phyloP scores from a whole-genome alignment of 2,329 filamentous ascomycete species.

The Pseudogymnoascus pannorum region DNA sequence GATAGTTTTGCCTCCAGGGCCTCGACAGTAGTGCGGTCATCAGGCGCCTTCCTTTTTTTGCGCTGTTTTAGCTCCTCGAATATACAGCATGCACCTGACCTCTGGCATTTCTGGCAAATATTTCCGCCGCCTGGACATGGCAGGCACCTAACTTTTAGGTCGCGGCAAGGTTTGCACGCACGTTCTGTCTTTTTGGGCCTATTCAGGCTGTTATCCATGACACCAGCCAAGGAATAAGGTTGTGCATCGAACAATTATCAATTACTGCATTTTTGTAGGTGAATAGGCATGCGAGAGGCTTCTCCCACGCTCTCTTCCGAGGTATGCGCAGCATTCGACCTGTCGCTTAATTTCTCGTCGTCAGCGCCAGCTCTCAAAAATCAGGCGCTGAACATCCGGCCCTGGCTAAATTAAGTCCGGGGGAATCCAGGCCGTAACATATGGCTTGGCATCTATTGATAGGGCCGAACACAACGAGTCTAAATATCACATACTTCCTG shows the following conservation, averaged over 20 bases:
- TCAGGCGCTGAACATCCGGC: neutral
- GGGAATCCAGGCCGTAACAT: neutral
- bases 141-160: neutral
- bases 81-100: constrained; percentile 4
- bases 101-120: neutral
- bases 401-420: neutral
- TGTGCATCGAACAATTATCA: neutral
- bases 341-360: neutral
- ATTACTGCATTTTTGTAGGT: neutral
- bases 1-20: neutral
- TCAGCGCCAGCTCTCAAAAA: neutral
- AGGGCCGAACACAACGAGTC: constrained; percentile 6
- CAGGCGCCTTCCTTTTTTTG: neutral
- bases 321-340: neutral
- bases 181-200: neutral
- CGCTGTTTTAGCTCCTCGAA: neutral
- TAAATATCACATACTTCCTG: neutral
- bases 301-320: neutral
- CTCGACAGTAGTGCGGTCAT: neutral
- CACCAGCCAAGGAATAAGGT: neutral
- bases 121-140: neutral
- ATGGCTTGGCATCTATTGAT: neutral
- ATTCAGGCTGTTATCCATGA: neutral
- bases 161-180: neutral
- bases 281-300: neutral